Evolutionary conservation across 345 rosid species (phyloP), one percentile per base, ranked within the genome.

Genomic region (Brassica cretica): DNA sequence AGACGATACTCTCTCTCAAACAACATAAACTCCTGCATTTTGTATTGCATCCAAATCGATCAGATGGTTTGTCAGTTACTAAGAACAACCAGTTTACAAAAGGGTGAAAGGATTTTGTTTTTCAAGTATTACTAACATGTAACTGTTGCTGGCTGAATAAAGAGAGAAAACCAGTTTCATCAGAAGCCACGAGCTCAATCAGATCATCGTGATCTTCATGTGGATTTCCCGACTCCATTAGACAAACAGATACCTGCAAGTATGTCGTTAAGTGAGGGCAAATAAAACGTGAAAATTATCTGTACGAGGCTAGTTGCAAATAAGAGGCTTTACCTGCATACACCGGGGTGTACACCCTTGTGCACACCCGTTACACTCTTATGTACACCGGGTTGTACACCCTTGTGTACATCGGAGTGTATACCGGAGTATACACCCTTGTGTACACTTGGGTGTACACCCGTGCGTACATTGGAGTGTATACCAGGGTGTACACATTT

Each of bases 61-160:
- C 61, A 78, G 19, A 77, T 65, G 55, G 32, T 21, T 35, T 21
- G 55, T 15, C 75, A 39, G 41, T 11, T 68, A 29, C 37, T 37
- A 46, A 27, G 3, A 46, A 66, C 37, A 35, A 63, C 46, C 61
- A 11, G 24, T 49, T 51, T 53, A 10, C 64, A 12, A 70, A 59
- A 21, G 24, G 24, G 24, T 21, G 24, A 21, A 21, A 21, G 24
- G 24, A 21, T 21, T 21, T 21, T 21, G 24, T 21, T 21, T 21
- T 21, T 11, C 21, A 24, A 64, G 66, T 29, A 67, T 56, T 25
- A 49, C 79, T 76, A 60, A 94, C 98, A 92, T 94, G 95, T 80
- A 89, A 72, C 58, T 95, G 98, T 73, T 88, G 97, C 86, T 84
- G 92, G 79, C 99, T 95, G 71, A 93, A 95, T 73, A 95, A 87